Percentiles rank a stretch among this genome's conserved stretches.
Conservation (phyloP, 1,284 basidiomycete species). For the Mycena sp. region DNA sequence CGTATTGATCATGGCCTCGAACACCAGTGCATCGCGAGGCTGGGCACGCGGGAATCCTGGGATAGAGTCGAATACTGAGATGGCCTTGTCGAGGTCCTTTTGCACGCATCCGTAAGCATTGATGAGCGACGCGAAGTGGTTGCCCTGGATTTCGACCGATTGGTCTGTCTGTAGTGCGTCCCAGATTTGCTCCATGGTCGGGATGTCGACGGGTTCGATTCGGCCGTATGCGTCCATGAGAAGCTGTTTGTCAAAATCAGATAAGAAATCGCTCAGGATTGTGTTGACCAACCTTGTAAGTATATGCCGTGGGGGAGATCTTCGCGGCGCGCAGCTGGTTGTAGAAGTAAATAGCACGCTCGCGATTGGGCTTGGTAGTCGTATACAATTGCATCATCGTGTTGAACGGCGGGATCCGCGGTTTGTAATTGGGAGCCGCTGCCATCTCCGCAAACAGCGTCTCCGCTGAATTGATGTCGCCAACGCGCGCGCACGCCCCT, state of each 20-base stretch:
- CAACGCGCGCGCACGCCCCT: conserved; percentile 93
- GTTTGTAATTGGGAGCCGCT: conserved; percentile 77
- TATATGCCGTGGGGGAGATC: conserved; percentile 86
- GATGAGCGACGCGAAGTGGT: conserved; percentile 94
- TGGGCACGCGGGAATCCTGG: conserved; percentile 55
- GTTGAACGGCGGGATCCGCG: conserved; percentile 94
- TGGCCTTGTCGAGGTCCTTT: conserved; percentile 82
- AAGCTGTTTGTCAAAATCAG: conserved; percentile 58
- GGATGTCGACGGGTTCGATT: conserved; percentile 86
- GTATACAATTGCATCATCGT: conserved; percentile 99
- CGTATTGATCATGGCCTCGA: conserved; percentile 92
- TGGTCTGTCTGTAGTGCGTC: conserved; percentile 62
- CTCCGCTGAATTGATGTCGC: conserved; percentile 88
- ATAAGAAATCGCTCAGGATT: too few relatives aligned
- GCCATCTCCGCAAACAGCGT: conserved; percentile 90
- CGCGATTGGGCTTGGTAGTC: conserved; percentile 88
- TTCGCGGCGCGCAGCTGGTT: conserved; percentile 70
- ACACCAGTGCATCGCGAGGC: conserved; percentile 81
- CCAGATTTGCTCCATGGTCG: conserved; percentile 82
- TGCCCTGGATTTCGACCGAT: conserved; percentile 75
- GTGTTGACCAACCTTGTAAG: conserved; percentile 87
- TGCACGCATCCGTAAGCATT: conserved; percentile 88
- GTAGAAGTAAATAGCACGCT: conserved; percentile 82
- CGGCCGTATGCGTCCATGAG: conserved; percentile 92
- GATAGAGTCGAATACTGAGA: conserved; percentile 85